phyloP scores from a whole-genome alignment of 495 filamentous ascomycete genomes.

The Aspergillus affinis region DNA sequence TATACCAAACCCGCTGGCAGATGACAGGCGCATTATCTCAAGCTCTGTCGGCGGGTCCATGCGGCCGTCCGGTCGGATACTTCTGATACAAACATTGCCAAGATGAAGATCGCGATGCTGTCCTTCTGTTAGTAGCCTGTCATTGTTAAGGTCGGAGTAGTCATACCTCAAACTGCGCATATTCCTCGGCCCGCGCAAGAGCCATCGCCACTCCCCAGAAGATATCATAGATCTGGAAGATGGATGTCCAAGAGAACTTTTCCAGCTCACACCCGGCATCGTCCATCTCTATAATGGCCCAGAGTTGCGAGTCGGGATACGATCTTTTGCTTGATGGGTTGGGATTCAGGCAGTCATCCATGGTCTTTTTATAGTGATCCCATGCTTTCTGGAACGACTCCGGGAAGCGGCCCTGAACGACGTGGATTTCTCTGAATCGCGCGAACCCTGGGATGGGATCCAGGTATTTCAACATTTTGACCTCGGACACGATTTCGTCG shows the following conservation, averaged over 20 bases:
- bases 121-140: slow-evolving; percentile 5
- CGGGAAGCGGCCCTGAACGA: slow-evolving; percentile 70
- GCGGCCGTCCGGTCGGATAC: slow-evolving; percentile 35
- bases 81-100: slow-evolving; percentile 77
- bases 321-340: slow-evolving; percentile 59
- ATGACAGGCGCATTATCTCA: slow-evolving; percentile 29
- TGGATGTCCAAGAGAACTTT: slow-evolving; percentile 50
- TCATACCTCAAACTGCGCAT: slow-evolving; percentile 69
- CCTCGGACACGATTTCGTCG: slow-evolving; percentile 61
- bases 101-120: slow-evolving; percentile 85
- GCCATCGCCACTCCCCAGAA: slow-evolving; percentile 79
- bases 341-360: slow-evolving; percentile 61
- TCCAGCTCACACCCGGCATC: slow-evolving; percentile 82
- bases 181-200: slow-evolving; percentile 71
- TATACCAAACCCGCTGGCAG: slow-evolving; percentile 58
- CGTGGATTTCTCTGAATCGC: slow-evolving; percentile 75
- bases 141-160: background rate
- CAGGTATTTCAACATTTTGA: slow-evolving; percentile 73
- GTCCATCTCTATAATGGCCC: slow-evolving; percentile 82
- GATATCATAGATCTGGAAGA: slow-evolving; percentile 75
- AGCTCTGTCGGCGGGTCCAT: slow-evolving; percentile 35
- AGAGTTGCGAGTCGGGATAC: slow-evolving; percentile 68
- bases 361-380: slow-evolving; percentile 58
- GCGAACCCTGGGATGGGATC: slow-evolving; percentile 85
- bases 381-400: slow-evolving; percentile 64